Evolutionary conservation across 306 rosid genomes (phyloP).

Genomic region (Prunus mira): DNA sequence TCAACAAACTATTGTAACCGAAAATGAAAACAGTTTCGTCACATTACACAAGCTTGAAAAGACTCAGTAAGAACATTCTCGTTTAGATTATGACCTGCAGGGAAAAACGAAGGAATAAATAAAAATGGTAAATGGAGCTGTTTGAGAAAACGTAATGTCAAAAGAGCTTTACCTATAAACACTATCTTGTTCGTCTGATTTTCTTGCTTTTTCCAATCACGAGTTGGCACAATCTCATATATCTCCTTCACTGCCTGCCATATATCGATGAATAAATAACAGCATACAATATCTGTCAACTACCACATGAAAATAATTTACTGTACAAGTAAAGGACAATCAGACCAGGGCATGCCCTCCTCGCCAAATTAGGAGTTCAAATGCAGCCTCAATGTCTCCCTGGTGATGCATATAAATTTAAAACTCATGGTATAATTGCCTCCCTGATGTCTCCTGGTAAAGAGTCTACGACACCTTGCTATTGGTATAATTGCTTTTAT

Average conservation of each 20-base stretch:
- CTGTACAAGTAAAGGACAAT: too few species aligned
- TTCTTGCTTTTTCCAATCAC: slow-evolving; percentile 74
- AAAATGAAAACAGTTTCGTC: neutral
- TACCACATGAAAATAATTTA: neutral
- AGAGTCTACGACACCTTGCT: neutral
- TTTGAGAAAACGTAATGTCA: neutral
- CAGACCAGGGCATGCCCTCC: too few species aligned
- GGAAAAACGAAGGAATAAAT: neutral
- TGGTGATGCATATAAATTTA: too few species aligned
- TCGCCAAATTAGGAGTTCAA: too few species aligned
- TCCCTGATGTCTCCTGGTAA: too few species aligned
- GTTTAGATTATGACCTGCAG: slow-evolving; percentile 46
- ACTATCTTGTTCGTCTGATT: slow-evolving; percentile 72
- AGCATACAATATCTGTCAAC: neutral
- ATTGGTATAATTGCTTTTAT: neutral
- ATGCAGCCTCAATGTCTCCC: too few species aligned
- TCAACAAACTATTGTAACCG: neutral
- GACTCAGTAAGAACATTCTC: slow-evolving; percentile 38
- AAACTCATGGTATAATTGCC: too few species aligned
- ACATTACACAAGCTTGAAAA: slow-evolving; percentile 30
- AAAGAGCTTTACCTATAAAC: slow-evolving; percentile 59
- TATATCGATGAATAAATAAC: neutral
- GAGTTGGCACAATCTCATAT: slow-evolving; percentile 85
- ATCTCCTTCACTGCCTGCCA: slow-evolving; percentile 86
- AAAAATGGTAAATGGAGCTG: neutral